phyloP scores from a whole-genome alignment of 2,329 filamentous ascomycete genomes.

The Diplocarpon rosae region DNA sequence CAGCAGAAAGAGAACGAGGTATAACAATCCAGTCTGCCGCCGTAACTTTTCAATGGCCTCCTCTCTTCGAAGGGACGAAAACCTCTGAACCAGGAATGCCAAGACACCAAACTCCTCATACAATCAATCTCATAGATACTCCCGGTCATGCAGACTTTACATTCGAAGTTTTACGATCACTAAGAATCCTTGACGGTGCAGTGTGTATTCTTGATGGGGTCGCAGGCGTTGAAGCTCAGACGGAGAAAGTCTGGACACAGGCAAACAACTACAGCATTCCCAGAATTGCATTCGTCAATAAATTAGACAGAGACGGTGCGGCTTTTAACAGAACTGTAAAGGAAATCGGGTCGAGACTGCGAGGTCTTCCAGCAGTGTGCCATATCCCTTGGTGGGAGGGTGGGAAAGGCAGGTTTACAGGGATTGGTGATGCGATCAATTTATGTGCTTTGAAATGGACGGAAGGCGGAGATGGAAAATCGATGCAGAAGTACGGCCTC shows the following conservation, averaged over 20 bases:
- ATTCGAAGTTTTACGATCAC: conserved; percentile 86
- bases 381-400: conserved; percentile 90
- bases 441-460: conserved; percentile 67
- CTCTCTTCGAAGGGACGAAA: conserved; percentile 27
- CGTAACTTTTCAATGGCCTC: conserved; percentile 91
- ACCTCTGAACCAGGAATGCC: conserved; percentile 29
- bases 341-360: conserved; percentile 70
- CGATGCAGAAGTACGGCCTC: conserved; percentile 44
- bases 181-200: conserved; percentile 78
- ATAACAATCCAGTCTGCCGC: conserved; percentile 98
- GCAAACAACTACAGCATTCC: conserved; percentile 80
- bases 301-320: conserved; percentile 73
- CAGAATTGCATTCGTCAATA: conserved; percentile 72
- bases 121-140: conserved; percentile 88
- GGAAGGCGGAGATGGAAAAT: conserved; percentile 52
- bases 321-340: conserved; percentile 75
- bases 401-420: conserved; percentile 62
- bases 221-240: conserved; percentile 91
- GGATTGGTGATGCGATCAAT: conserved; percentile 74
- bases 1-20: conserved; percentile 79
- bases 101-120: conserved; percentile 48
- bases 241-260: conserved; percentile 90
- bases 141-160: conserved; percentile 96
- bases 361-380: conserved; percentile 80
- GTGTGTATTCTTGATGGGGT: conserved; percentile 91